A percentile compares a stretch with the other conserved stretches of the same genome.
Evolutionary conservation across 306 rosid genomes (phyloP).

Genomic region (Vigna mungo): DNA sequence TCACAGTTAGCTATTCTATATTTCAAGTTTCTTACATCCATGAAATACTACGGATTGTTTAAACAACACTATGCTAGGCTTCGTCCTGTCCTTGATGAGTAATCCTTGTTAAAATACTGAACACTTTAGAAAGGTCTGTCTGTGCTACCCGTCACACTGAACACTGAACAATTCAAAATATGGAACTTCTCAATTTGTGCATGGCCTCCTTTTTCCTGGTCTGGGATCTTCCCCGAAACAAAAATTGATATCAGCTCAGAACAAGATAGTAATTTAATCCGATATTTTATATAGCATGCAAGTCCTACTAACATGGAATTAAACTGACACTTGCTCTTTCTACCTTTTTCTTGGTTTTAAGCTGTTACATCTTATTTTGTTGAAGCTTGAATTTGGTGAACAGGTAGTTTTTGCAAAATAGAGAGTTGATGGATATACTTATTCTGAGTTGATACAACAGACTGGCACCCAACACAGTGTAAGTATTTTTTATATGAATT

Average conservation of each 20-base stretch:
- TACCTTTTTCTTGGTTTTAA: constrained; percentile 13
- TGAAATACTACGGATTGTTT: not conserved
- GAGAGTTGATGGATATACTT: constrained; percentile 91
- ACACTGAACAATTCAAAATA: not conserved
- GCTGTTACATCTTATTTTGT: constrained; percentile 5
- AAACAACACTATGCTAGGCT: not conserved
- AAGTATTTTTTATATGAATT: constrained; percentile 43
- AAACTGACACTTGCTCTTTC: not conserved
- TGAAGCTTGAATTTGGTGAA: constrained; percentile 41
- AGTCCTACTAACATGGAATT: not conserved
- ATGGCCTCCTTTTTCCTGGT: not conserved
- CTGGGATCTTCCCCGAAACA: not conserved
- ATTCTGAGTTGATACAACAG: constrained; percentile 82
- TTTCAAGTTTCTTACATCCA: not conserved
- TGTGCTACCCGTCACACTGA: not conserved
- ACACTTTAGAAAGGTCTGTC: not conserved
- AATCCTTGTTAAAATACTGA: not conserved
- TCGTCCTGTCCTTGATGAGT: not conserved
- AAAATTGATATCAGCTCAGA: not conserved
- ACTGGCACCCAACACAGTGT: constrained; percentile 63
- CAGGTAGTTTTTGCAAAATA: constrained; percentile 95
- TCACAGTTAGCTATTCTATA: not conserved
- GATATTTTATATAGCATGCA: not conserved
- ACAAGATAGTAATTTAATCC: not conserved
- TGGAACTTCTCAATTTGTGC: not conserved